Evolutionary conservation across 2,329 filamentous ascomycete species (phyloP), one percentile per base, ranked within the genome.

Genomic region (Ophiostoma sp.): DNA sequence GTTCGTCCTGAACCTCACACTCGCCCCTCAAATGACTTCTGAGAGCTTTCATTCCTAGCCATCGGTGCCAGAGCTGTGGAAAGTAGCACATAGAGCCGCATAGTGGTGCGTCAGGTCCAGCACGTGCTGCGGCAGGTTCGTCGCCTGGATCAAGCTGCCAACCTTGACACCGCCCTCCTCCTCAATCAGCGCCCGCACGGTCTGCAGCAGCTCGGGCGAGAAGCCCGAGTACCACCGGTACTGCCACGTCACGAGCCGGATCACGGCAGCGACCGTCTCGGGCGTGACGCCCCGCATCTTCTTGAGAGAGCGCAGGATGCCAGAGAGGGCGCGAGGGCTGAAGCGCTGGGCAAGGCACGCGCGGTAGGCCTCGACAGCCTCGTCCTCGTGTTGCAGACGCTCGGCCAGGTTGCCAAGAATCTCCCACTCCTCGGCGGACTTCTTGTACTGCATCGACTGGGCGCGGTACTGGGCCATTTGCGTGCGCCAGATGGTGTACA

Each of bases 171-270:
- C 95, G 74, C 96, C 96, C 83, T 99, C 96, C 77, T 98, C 95
- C 83, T 98, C 96, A 80, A 99, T 99, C 77, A 99, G 86, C 77
- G 93, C 94, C 75, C 96, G 91, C 79, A 98, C 93, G 2, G 93
- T 92, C 82, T 91, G 93, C 71, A 99, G 88, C 59, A 99, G 87
- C 76, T 95, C 91, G 0, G 96, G 96, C 22, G 95, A 98, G 84
- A 99, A 99, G 88, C 99, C 96, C 73, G 95, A 98, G 84, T 99
- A 99, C 96, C 96, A 99, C 77, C 96, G 88, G 83, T 98, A 99
- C 84, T 99, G 96, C 96, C 96, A 99, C 15, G 95, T 96, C 45
- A 98, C 93, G 57, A 99, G 85, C 70, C 94, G 87, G 77, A 99
- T 98, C 74, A 98, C 86, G n/a, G 93, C 91, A 36, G 91, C 92